phyloP scores from a whole-genome alignment of 1,284 basidiomycete species.

The Ustilago vetiveriae region DNA sequence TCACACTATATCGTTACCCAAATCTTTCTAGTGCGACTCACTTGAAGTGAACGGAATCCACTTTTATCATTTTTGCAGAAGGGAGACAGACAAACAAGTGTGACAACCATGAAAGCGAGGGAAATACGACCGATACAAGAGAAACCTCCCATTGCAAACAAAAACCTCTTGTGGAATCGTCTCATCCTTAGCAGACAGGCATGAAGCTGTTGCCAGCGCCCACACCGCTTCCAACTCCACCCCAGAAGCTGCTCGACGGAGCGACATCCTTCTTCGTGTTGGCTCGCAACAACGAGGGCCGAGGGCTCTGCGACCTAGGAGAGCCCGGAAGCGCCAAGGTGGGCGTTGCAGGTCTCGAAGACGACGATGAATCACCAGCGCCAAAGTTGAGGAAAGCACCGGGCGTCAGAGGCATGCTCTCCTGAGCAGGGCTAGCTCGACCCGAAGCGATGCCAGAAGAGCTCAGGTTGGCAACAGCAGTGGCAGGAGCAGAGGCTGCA shows the following conservation, averaged over 20 bases:
- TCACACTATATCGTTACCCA: no score
- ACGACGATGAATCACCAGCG: conserved; percentile 5
- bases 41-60: no score
- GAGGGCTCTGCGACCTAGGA: conserved; percentile 39
- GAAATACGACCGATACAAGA: no score
- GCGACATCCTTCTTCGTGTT: conserved; percentile 58
- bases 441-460: conserved; percentile 10
- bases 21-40: no score
- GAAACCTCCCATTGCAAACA: no score
- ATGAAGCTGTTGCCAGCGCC: conserved; percentile 34
- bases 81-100: no score
- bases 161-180: no score
- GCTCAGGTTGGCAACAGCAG: not conserved
- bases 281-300: conserved; percentile 38
- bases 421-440: conserved; percentile 19
- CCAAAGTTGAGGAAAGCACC: conserved; percentile 42
- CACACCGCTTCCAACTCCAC: conserved; percentile 37
- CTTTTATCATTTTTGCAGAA: no score
- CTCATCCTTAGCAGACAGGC: conserved; percentile 31
- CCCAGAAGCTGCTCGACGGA: conserved; percentile 46
- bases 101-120: no score
- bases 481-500: not conserved
- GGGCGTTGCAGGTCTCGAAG: conserved; percentile 37
- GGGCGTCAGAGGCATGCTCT: conserved; percentile 26
- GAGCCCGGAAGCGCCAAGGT: conserved; percentile 37